Evolutionary conservation across 257 asterid genomes (phyloP).

Genomic region (Przewalskia tangutica): DNA sequence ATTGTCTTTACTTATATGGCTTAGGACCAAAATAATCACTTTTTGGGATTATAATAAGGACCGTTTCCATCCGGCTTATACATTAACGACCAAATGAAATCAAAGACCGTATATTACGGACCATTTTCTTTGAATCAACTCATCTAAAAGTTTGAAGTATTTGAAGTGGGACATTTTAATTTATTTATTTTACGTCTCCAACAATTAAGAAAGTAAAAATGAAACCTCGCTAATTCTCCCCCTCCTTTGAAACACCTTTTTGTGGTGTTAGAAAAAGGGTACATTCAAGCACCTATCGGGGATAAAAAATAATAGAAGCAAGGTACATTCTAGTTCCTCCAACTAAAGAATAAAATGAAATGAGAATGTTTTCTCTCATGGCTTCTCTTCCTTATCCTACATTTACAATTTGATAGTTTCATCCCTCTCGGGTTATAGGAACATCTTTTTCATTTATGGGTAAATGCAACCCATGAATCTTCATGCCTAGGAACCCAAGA

Average conservation of each 20-base stretch:
- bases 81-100: too few species aligned
- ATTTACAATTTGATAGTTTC: not conserved
- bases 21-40: not conserved
- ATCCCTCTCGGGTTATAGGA: not conserved
- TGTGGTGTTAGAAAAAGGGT: not conserved
- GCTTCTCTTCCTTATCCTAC: not conserved
- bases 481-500: not conserved
- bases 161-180: not conserved
- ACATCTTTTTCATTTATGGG: too few species aligned
- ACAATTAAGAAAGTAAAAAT: not conserved
- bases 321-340: not conserved
- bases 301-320: not conserved
- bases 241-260: not conserved
- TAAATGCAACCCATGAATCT: too few species aligned
- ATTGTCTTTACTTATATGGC: not conserved
- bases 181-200: not conserved
- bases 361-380: not conserved
- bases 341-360: not conserved
- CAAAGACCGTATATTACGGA: not conserved
- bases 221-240: not conserved
- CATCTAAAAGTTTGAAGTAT: not conserved
- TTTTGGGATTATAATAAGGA: not conserved
- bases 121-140: not conserved
- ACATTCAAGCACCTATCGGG: not conserved
- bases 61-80: not conserved